A percentile compares a stretch with the other conserved stretches of the same genome.
Evolutionary conservation across 352 stramenopile genomes (phyloP).

Genomic region (Pythium phragmitis): DNA sequence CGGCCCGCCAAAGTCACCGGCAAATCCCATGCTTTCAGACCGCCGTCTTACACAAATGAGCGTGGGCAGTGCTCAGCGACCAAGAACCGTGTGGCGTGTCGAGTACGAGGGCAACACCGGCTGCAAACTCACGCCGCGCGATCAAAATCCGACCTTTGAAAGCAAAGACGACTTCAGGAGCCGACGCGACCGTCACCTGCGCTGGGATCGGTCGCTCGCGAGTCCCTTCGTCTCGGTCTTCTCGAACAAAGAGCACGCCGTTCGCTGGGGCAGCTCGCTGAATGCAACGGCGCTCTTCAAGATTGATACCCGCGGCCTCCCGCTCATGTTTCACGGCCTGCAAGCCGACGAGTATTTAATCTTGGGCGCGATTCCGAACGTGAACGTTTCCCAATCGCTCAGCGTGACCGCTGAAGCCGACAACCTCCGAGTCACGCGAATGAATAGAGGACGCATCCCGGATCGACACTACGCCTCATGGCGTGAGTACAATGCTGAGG

Average conservation of each 20-base stretch:
- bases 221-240: conserved; percentile 1
- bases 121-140: background rate
- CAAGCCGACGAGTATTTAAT: conserved; percentile 4
- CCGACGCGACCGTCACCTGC: background rate
- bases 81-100: background rate
- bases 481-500: background rate
- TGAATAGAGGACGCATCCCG: no score
- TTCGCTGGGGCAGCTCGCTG: background rate
- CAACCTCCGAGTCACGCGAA: no score
- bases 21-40: background rate
- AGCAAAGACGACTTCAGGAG: background rate
- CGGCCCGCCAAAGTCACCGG: no score
- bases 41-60: background rate
- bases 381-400: background rate
- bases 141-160: background rate
- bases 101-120: background rate
- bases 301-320: background rate
- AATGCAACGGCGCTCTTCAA: background rate
- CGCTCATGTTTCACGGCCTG: background rate
- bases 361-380: background rate
- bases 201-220: background rate
- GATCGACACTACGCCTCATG: background rate
- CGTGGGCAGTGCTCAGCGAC: background rate
- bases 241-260: background rate
- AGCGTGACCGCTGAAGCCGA: no score